These are phyloP conservation scores for Aspergillus melleus DNA, from an alignment of 2,329 filamentous ascomycete genomes.

Conservation along the genomic window DNA sequence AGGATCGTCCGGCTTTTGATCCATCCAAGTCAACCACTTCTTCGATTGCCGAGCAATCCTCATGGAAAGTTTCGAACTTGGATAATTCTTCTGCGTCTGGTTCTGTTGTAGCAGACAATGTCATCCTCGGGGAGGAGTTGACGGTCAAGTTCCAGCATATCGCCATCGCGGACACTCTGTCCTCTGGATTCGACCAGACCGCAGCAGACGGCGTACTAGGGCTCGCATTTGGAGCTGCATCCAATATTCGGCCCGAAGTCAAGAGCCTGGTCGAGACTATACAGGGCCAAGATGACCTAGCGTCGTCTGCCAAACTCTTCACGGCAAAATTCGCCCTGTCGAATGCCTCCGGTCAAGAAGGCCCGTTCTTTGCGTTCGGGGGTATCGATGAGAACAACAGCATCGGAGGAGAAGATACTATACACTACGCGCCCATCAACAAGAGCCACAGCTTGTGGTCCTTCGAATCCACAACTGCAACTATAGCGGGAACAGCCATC, in stretches of 20 bases:
- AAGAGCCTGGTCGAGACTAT: slow-evolving; percentile 69
- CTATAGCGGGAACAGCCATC: slow-evolving; percentile 58
- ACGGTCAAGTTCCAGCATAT: slow-evolving; percentile 62
- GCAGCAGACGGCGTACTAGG: slow-evolving; percentile 66
- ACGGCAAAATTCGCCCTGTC: slow-evolving; percentile 63
- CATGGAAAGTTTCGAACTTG: slow-evolving; percentile 68
- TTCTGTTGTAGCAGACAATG: slow-evolving; percentile 61
- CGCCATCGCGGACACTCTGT: slow-evolving; percentile 63
- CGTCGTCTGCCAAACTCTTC: slow-evolving; percentile 58
- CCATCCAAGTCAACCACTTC: slow-evolving; percentile 62
- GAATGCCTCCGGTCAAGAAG: slow-evolving; percentile 50
- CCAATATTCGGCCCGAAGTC: slow-evolving; percentile 60
- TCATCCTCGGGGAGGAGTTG: slow-evolving; percentile 63
- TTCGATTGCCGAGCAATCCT: slow-evolving; percentile 49
- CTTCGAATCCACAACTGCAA: slow-evolving; percentile 58
- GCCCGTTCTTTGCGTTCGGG: slow-evolving; percentile 71
- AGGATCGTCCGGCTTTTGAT: slow-evolving; percentile 57
- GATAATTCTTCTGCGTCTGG: slow-evolving; percentile 68
- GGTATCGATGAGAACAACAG: slow-evolving; percentile 66
- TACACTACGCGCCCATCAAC: slow-evolving; percentile 63
- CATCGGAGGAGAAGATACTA: slow-evolving; percentile 55
- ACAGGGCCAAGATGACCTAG: slow-evolving; percentile 59
- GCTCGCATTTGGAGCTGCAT: slow-evolving; percentile 65
- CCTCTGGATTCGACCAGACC: slow-evolving; percentile 56
- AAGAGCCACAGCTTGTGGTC: slow-evolving; percentile 68